These are phyloP conservation scores for Cicer cuneatum DNA, from an alignment of 306 rosid genomes.

Conservation along the genomic window DNA sequence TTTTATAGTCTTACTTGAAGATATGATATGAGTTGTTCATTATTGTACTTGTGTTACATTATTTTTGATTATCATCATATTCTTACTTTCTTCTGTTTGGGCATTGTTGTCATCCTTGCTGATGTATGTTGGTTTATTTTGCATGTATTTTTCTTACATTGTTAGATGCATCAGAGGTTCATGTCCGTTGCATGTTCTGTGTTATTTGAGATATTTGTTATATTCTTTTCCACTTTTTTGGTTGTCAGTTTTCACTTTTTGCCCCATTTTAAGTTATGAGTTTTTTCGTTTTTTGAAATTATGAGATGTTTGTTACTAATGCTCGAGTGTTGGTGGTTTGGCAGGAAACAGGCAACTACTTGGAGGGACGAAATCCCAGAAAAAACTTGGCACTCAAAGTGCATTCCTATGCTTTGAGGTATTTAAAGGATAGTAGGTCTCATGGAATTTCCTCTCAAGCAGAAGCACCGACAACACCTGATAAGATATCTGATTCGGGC, in stretches of 20 bases:
- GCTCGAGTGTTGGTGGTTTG: conserved; percentile 46
- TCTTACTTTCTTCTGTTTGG: conserved; percentile 22
- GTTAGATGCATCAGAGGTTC: conserved; percentile 27
- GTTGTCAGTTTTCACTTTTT: conserved; percentile 18
- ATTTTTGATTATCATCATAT: neutral
- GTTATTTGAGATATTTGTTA: neutral
- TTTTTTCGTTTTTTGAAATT: neutral
- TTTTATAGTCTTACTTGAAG: conserved; percentile 3
- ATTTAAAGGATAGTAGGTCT: conserved; percentile 66
- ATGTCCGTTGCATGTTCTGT: conserved; percentile 25
- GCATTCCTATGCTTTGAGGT: conserved; percentile 78
- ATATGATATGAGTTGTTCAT: conserved; percentile 14
- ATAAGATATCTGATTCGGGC: conserved; percentile 71
- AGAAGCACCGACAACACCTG: conserved; percentile 84
- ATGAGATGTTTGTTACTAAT: conserved; percentile 41
- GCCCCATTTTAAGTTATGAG: neutral
- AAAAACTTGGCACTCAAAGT: conserved; percentile 51
- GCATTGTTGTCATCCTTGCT: conserved; percentile 33
- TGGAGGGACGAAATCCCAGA: conserved; percentile 51
- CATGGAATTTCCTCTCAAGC: conserved; percentile 61
- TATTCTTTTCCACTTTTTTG: neutral
- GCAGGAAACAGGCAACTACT: conserved; percentile 66
- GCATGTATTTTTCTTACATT: neutral
- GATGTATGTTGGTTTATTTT: conserved; percentile 26
- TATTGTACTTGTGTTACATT: neutral